A percentile compares a stretch with the other conserved stretches of the same genome.
Conservation (phyloP, 78 protist species). For the Blattamonas nauphoetae region DNA sequence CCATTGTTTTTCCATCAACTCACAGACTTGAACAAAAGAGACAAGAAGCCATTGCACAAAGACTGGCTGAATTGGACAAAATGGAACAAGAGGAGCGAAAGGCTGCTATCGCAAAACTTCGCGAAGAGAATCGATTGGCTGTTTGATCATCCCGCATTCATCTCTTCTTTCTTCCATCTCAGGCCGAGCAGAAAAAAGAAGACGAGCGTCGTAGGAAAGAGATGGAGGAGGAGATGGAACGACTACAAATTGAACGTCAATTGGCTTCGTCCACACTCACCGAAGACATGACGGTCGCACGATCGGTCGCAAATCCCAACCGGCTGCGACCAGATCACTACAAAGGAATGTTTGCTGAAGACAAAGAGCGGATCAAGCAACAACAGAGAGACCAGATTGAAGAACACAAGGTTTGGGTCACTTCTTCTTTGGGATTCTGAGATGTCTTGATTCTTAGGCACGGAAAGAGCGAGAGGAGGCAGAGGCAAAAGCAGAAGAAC, state of each 20-base stretch:
- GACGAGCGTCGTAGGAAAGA: neutral
- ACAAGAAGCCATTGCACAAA: too few species aligned
- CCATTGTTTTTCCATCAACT: too few species aligned
- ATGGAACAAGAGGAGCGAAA: too few species aligned
- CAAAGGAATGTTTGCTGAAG: neutral
- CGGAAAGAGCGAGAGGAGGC: neutral
- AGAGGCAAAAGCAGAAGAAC: neutral
- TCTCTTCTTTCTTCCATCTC: neutral
- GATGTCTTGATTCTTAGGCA: neutral
- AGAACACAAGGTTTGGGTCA: neutral
- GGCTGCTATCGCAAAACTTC: too few species aligned
- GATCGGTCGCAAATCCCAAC: neutral
- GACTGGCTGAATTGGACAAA: too few species aligned
- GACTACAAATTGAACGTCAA: neutral
- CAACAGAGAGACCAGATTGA: neutral
- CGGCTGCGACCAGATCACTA: neutral
- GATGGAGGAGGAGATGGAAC: neutral
- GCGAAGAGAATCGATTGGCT: too few species aligned
- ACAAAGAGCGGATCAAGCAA: neutral
- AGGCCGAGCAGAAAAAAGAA: neutral
- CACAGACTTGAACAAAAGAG: too few species aligned
- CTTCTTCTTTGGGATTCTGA: neutral
- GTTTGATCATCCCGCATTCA: too few species aligned
- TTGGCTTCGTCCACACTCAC: neutral
- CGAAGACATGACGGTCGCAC: neutral